Percentiles rank a stretch among this genome's conserved stretches.
Conservation (phyloP, 139 green algal genomes). For the Chlamydomonas sp. region DNA sequence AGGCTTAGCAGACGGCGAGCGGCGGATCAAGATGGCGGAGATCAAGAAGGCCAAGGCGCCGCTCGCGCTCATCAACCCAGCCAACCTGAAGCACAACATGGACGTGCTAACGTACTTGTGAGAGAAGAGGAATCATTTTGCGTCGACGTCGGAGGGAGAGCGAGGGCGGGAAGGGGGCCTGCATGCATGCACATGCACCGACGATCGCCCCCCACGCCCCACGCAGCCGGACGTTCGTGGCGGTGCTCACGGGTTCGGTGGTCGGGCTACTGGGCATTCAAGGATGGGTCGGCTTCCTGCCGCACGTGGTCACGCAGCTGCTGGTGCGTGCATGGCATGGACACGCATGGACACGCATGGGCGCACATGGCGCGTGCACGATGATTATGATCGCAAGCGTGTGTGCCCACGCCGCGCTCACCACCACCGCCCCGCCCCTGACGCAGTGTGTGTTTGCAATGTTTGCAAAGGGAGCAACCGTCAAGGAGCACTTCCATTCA, state of each 20-base stretch:
- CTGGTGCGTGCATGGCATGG: slow-evolving; percentile 25
- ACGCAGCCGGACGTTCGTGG: slow-evolving; percentile 42
- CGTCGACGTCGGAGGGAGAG: too few species aligned
- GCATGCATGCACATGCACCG: too few species aligned
- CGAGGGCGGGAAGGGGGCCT: too few species aligned
- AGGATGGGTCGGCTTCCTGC: slow-evolving; percentile 38
- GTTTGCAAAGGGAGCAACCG: slow-evolving; percentile 32
- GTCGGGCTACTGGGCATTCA: slow-evolving; percentile 41
- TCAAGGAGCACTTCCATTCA: slow-evolving; percentile 30
- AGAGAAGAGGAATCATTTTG: too few species aligned
- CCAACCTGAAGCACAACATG: too few species aligned
- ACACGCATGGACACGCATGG: slow-evolving; percentile 3
- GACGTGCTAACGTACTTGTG: too few species aligned
- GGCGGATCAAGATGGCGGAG: too few species aligned
- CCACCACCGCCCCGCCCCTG: not conserved
- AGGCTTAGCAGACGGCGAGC: too few species aligned
- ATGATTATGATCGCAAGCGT: not conserved
- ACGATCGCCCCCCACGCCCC: too few species aligned
- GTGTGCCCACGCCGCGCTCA: not conserved
- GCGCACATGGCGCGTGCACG: not conserved
- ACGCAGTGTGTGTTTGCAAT: slow-evolving; percentile 37
- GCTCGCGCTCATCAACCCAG: too few species aligned
- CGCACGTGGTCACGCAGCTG: slow-evolving; percentile 35
- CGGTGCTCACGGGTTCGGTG: slow-evolving; percentile 35
- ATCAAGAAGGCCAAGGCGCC: too few species aligned